phyloP scores from a whole-genome alignment of 2,329 filamentous ascomycete species.

The Colletotrichum sp. region DNA sequence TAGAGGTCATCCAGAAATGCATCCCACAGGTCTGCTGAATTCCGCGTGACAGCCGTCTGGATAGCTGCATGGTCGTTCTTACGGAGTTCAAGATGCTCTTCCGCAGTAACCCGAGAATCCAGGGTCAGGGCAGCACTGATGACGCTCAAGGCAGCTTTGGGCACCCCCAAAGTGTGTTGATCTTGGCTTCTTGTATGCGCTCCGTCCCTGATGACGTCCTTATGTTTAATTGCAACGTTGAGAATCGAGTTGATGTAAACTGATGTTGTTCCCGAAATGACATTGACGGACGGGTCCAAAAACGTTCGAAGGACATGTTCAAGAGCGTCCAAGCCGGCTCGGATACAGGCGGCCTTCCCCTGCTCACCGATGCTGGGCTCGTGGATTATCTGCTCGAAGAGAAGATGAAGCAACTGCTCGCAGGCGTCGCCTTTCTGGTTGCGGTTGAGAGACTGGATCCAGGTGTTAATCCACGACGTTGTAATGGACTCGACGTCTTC shows the following conservation, averaged over 20 bases:
- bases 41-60: conserved; percentile 70
- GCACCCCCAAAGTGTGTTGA: conserved; percentile 48
- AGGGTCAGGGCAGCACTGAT: conserved; percentile 60
- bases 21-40: conserved; percentile 81
- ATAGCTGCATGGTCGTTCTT: conserved; percentile 43
- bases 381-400: conserved; percentile 70
- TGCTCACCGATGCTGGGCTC: conserved; percentile 58
- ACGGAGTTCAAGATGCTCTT: conserved; percentile 35
- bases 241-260: conserved; percentile 70
- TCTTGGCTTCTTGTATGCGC: conserved; percentile 37
- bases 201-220: conserved; percentile 62
- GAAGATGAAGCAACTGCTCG: conserved; percentile 76
- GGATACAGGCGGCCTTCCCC: conserved; percentile 66
- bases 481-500: conserved; percentile 62
- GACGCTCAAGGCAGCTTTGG: conserved; percentile 49
- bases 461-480: conserved; percentile 78
- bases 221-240: conserved; percentile 68
- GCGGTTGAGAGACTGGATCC: conserved; percentile 78
- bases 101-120: conserved; percentile 47
- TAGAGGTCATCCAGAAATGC: conserved; percentile 72
- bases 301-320: conserved; percentile 63
- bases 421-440: conserved; percentile 81
- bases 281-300: conserved; percentile 41
- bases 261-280: conserved; percentile 56
- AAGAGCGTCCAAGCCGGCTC: conserved; percentile 67